These are phyloP conservation scores for Oryza glaberrima DNA, from an alignment of 176 grass and related monocot genomes.

Conservation along the genomic window DNA sequence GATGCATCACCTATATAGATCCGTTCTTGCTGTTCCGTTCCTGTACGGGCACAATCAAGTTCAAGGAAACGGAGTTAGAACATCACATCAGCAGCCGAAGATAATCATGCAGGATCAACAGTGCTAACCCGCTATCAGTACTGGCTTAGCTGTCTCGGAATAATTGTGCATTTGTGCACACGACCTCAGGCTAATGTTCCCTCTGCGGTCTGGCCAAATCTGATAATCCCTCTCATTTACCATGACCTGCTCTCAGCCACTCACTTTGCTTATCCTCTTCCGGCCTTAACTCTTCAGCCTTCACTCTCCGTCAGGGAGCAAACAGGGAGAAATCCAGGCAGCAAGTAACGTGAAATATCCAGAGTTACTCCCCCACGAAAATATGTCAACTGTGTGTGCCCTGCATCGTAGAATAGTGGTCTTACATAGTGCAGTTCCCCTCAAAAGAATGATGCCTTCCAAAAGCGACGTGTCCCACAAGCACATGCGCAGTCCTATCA, in stretches of 20 bases:
- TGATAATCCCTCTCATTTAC: neutral
- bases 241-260: neutral
- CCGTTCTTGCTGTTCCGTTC: neutral
- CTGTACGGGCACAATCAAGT: neutral
- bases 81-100: constrained; percentile 25
- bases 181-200: neutral
- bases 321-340: too few relatives aligned
- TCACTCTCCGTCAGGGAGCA: too few relatives aligned
- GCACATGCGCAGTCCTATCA: constrained; percentile 18
- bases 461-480: neutral
- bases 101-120: constrained; percentile 12
- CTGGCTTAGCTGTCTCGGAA: neutral
- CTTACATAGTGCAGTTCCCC: neutral
- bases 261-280: constrained; percentile 25
- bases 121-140: neutral
- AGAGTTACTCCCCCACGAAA: too few relatives aligned
- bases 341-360: too few relatives aligned
- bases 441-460: neutral
- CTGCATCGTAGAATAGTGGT: neutral
- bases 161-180: constrained; percentile 16
- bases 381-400: too few relatives aligned
- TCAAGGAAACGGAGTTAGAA: neutral
- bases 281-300: neutral
- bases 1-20: neutral
- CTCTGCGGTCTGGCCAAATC: neutral